Conservation (phyloP, 768 basidiomycete genomes). For the Royoungia palumana region DNA sequence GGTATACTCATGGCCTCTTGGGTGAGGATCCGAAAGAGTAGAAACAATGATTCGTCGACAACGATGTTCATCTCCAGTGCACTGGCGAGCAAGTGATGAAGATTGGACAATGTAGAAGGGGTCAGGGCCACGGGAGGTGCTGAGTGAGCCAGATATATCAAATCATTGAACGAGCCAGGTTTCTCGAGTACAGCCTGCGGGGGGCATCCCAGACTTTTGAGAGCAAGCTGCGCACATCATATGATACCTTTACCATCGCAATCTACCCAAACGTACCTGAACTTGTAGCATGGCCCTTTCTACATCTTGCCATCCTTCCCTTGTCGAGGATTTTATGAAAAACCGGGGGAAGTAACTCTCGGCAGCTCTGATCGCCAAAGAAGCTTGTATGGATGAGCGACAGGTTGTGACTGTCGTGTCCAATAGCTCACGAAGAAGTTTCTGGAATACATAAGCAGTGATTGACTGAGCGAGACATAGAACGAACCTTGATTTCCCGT, state of each 20-base stretch:
- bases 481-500: conserved; percentile 22
- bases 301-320: conserved; percentile 40
- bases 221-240: conserved; percentile 26
- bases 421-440: conserved; percentile 29
- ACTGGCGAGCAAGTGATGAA: conserved; percentile 43
- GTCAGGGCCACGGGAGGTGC: conserved; percentile 14
- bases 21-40: conserved; percentile 41
- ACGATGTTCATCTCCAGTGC: conserved; percentile 52
- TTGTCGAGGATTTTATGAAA: conserved; percentile 32
- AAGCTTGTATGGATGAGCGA: conserved; percentile 39
- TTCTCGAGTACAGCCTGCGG: conserved; percentile 7
- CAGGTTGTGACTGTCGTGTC: conserved; percentile 36
- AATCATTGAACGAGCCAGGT: conserved; percentile 26
- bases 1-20: conserved; percentile 26
- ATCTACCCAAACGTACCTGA: conserved; percentile 35
- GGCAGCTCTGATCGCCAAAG: conserved; percentile 46
- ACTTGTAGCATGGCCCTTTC: conserved; percentile 34
- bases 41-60: conserved; percentile 58
- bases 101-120: conserved; percentile 13
- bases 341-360: conserved; percentile 45
- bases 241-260: background rate
- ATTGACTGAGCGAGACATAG: background rate
- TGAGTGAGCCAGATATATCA: conserved; percentile 26
- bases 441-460: conserved; percentile 19
- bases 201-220: conserved; percentile 30